Evolutionary conservation across 2,329 filamentous ascomycete genomes (phyloP), one percentile per base, ranked within the genome.

Genomic region (Xylaria digitata): DNA sequence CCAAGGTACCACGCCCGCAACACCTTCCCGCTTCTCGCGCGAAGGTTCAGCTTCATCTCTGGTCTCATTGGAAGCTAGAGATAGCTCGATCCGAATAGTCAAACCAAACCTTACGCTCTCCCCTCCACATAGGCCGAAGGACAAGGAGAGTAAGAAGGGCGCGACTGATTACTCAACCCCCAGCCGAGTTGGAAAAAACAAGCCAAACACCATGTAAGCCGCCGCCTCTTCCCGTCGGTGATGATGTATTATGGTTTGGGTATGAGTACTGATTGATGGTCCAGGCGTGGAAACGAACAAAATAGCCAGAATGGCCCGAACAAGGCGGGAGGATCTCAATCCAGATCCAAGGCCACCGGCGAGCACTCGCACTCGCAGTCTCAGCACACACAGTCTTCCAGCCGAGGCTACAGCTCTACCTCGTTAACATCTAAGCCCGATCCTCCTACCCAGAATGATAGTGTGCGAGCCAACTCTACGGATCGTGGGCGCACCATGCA

Each of bases 401-500:
- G 23, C 34, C 50, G 52, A 40, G 53, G 49, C 17, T 43, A 46
- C 19, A 40, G 55, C 23, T 2, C 9, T 23, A 34, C 17, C 23
- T 43, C 26, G 21, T 54, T 42, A 40, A 13, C 34, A 6, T 34
- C 55, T 6, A 60, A 49, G 9, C 4, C 48, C 26, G 42, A 45
- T 21, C 37, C 21, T 17, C 26, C 59, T 26, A 19, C 13, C 21
- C 13, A 23, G 4, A 57, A 42, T 40, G 50, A n/a, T 9, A 26
- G 6, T n/a, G 11, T 15, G 3, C 32, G 40, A 52, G 23, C 58
- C 17, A 30, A 52, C 23, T 61, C 61, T 45, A 13, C 26, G 1
- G 65, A 66, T 19, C 64, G 67, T 26, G 69, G 69, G 55, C 69
- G 67, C 57, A 58, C 57, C 21, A 61, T 57, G 60, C 63, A 45